A percentile compares a stretch with the other conserved stretches of the same genome.
Conservation (phyloP, 2,329 filamentous ascomycete species). For the Sporothrix inflata region DNA sequence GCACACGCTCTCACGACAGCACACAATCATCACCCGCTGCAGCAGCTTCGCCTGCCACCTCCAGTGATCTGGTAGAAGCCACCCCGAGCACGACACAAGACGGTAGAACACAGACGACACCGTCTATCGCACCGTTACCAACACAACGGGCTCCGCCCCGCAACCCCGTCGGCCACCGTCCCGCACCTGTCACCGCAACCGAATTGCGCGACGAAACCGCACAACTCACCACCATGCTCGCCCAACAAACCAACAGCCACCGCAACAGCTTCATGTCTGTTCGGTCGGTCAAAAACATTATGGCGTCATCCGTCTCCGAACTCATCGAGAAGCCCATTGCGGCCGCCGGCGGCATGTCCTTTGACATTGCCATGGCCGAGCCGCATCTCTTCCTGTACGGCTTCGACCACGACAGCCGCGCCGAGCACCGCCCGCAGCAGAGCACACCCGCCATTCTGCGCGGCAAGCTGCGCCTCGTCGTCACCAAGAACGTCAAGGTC, state of each 20-base stretch:
- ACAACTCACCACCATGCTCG: neutral
- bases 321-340: constrained; percentile 71
- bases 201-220: no score
- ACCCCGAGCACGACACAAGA: no score
- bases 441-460: constrained; percentile 75
- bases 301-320: constrained; percentile 57
- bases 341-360: constrained; percentile 73
- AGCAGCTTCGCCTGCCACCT: neutral
- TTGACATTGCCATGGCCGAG: constrained; percentile 75
- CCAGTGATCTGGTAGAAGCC: no score
- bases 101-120: no score
- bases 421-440: constrained; percentile 55
- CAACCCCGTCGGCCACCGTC: neutral
- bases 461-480: constrained; percentile 77
- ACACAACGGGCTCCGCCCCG: no score
- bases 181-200: no score
- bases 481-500: constrained; percentile 89
- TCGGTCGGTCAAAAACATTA: constrained; percentile 54
- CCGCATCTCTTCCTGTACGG: constrained; percentile 80
- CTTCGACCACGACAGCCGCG: constrained; percentile 71
- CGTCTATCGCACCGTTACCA: no score
- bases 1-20: constrained; percentile 11
- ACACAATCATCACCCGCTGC: neutral
- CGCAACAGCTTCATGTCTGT: constrained; percentile 57
- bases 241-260: constrained; percentile 35